Conservation (phyloP, 495 filamentous ascomycete genomes). For the Penicillium maclennaniae region DNA sequence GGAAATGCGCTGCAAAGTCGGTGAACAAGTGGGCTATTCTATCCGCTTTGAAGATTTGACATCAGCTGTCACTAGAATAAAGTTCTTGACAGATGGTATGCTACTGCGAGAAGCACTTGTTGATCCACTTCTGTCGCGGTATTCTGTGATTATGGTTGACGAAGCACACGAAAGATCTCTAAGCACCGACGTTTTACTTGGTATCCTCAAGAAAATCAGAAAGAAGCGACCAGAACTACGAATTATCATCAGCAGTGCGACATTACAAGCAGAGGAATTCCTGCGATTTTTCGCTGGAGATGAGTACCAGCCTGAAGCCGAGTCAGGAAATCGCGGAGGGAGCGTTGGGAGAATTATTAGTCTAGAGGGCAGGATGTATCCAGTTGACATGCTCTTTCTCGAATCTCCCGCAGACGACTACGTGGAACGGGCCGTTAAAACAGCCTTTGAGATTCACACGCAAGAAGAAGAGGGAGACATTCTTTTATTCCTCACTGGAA, state of each 20-base stretch:
- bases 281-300: conserved; percentile 70
- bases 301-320: conserved; percentile 33
- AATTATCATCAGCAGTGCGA: conserved; percentile 92
- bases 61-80: conserved; percentile 83
- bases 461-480: conserved; percentile 84
- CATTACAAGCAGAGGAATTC: conserved; percentile 87
- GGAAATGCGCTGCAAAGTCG: conserved; percentile 85
- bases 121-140: conserved; percentile 86
- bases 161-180: conserved; percentile 96
- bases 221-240: conserved; percentile 78
- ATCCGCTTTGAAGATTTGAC: conserved; percentile 96
- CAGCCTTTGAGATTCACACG: conserved; percentile 90
- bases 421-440: conserved; percentile 79
- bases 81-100: conserved; percentile 95
- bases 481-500: conserved; percentile 85
- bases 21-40: conserved; percentile 93
- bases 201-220: conserved; percentile 89
- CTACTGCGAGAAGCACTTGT: conserved; percentile 91
- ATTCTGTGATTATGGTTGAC: conserved; percentile 98
- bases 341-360: conserved; percentile 73
- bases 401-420: conserved; percentile 82
- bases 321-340: conserved; percentile 38
- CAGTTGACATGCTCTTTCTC: conserved; percentile 84
- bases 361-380: conserved; percentile 86
- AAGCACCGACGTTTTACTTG: conserved; percentile 89